A percentile compares a stretch with the other conserved stretches of the same genome.
Conservation (phyloP, 2,329 filamentous ascomycete species). For the Fusarium tupiense region DNA sequence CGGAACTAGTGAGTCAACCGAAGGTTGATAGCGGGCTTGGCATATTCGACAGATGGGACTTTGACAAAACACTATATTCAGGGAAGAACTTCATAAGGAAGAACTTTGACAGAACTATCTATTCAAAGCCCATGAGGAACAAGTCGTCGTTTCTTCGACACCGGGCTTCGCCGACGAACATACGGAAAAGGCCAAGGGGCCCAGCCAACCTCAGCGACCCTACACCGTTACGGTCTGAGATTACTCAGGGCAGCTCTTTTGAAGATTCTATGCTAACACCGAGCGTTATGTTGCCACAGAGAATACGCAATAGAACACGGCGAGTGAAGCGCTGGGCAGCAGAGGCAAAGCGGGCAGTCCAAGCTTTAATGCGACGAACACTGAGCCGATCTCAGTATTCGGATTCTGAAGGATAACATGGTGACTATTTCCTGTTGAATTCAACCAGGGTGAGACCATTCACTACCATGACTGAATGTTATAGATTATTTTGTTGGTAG, state of each 20-base stretch:
- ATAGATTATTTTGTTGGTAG: background rate
- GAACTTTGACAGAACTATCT: background rate
- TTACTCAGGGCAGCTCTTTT: constrained; percentile 4
- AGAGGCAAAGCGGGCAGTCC: constrained; percentile 47
- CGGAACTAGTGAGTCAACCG: constrained; percentile 2
- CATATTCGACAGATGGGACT: background rate
- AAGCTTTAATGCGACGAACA: constrained; percentile 46
- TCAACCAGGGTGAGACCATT: background rate
- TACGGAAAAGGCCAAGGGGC: constrained; percentile 16
- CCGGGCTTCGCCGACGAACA: constrained; percentile 25
- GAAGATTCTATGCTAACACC: constrained; percentile 3
- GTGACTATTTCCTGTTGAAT: background rate
- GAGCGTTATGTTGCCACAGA: background rate
- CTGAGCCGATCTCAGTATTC: constrained; percentile 45
- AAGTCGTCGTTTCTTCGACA: constrained; percentile 47
- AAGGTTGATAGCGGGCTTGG: constrained; percentile 10
- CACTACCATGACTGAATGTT: background rate
- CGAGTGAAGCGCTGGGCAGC: constrained; percentile 49
- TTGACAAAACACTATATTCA: background rate
- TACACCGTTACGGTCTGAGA: background rate
- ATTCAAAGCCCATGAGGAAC: constrained; percentile 35
- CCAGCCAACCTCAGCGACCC: constrained; percentile 5
- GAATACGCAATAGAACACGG: constrained; percentile 34
- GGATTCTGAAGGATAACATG: constrained; percentile 5
- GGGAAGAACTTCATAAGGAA: background rate